Evolutionary conservation across 2,329 filamentous ascomycete genomes (phyloP).

Genomic region (Penicillium thymicola): DNA sequence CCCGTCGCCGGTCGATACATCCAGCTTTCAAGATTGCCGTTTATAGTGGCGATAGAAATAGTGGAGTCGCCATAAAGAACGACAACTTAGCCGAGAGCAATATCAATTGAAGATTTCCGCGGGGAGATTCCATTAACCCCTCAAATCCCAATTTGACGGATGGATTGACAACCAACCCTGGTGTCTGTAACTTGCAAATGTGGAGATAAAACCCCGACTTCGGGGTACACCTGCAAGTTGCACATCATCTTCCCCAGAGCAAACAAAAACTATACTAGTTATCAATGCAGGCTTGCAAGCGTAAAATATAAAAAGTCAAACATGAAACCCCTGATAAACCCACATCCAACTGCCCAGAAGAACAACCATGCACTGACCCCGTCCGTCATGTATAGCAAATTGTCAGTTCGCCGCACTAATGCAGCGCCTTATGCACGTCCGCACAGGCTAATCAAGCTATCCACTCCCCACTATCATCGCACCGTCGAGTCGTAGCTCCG

Average conservation of each 20-base stretch:
- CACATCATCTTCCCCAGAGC: conserved; percentile 3
- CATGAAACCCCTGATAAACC: conserved; percentile 15
- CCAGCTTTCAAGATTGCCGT: not conserved
- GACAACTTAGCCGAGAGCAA: conserved; percentile 2
- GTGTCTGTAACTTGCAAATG: not conserved
- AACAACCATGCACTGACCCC: conserved; percentile 8
- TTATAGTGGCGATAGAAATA: not conserved
- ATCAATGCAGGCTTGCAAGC: not conserved
- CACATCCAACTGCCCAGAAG: not conserved
- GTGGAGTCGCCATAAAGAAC: not conserved
- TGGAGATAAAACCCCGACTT: not conserved
- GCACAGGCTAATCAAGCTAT: conserved; percentile 14
- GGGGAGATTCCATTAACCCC: not conserved
- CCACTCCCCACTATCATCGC: conserved; percentile 14
- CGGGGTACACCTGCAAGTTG: conserved; percentile 11
- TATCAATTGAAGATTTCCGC: not conserved
- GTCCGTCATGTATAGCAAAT: conserved; percentile 18
- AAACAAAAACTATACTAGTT: not conserved
- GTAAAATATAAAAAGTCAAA: not conserved
- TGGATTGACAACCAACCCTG: not conserved
- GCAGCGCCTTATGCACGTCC: conserved; percentile 16
- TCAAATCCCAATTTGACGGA: not conserved
- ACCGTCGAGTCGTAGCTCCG: conserved; percentile 17
- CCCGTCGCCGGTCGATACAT: not conserved
- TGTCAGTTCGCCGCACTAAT: conserved; percentile 26